phyloP scores from a whole-genome alignment of 345 rosid species.

The Gossypium bickii region DNA sequence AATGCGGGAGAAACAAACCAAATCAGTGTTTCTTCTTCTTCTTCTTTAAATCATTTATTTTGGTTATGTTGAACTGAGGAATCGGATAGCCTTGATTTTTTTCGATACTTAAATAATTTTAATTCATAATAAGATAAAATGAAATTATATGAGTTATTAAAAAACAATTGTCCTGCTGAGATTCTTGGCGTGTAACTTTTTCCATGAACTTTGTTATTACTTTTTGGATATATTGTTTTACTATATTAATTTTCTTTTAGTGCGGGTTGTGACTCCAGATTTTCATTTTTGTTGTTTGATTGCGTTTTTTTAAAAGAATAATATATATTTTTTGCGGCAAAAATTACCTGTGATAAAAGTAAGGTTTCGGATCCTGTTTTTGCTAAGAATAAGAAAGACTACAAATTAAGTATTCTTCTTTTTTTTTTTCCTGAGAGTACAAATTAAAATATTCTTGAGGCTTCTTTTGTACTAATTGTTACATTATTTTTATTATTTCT shows the following conservation, averaged over 20 bases:
- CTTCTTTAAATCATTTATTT: background rate
- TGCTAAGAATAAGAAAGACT: background rate
- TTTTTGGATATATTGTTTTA: background rate
- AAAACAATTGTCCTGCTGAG: background rate
- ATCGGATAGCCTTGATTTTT: background rate
- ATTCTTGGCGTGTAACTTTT: background rate
- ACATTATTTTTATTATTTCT: background rate
- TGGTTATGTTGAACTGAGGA: background rate
- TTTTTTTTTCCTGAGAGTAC: background rate
- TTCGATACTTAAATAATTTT: background rate
- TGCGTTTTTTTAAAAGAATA: background rate
- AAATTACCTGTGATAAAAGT: background rate
- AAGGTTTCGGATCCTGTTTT: background rate
- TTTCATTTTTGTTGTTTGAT: background rate
- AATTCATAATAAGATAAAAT: background rate
- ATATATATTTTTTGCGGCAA: background rate
- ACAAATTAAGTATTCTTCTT: background rate
- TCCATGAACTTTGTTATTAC: background rate
- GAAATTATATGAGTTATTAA: background rate
- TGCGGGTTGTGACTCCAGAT: background rate
- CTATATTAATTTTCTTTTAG: background rate
- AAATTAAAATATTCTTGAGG: background rate
- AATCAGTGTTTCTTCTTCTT: background rate
- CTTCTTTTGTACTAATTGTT: background rate
- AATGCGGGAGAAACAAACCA: background rate